Evolutionary conservation across 2,329 filamentous ascomycete species (phyloP).

Genomic region (Fusarium nematophilum): DNA sequence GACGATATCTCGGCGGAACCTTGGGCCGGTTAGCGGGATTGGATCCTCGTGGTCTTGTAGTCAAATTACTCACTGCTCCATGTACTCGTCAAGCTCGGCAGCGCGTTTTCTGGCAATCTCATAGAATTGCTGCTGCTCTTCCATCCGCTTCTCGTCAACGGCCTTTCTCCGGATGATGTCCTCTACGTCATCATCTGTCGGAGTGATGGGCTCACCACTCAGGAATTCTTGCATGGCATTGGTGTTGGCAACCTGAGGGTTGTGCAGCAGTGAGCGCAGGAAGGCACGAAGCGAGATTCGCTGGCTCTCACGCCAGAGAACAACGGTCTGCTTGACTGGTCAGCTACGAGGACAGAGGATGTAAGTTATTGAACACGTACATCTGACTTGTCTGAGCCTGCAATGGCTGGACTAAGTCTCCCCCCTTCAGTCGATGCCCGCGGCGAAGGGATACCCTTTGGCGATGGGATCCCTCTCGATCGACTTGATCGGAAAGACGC

Average conservation of each 20-base stretch:
- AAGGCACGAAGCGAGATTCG: slow-evolving; percentile 92
- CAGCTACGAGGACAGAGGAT: slow-evolving; percentile 27
- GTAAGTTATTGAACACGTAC: slow-evolving; percentile 31
- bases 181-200: slow-evolving; percentile 83
- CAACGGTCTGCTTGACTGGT: slow-evolving; percentile 58
- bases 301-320: slow-evolving; percentile 87
- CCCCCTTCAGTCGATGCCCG: slow-evolving; percentile 48
- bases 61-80: slow-evolving; percentile 78
- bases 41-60: not conserved
- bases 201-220: slow-evolving; percentile 74
- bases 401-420: slow-evolving; percentile 41
- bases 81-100: slow-evolving; percentile 94
- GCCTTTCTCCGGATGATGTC: slow-evolving; percentile 84
- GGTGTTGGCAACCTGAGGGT: slow-evolving; percentile 84
- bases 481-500: slow-evolving; percentile 46
- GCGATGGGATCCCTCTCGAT: slow-evolving; percentile 46
- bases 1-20: slow-evolving; percentile 75
- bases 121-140: slow-evolving; percentile 94
- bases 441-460: slow-evolving; percentile 44
- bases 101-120: slow-evolving; percentile 93
- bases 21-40: slow-evolving; percentile 44
- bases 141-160: slow-evolving; percentile 87
- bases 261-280: slow-evolving; percentile 85
- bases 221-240: slow-evolving; percentile 88
- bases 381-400: slow-evolving; percentile 40